These are phyloP conservation scores for Geranium brycei DNA, from an alignment of 345 rosid species.

Conservation along the genomic window DNA sequence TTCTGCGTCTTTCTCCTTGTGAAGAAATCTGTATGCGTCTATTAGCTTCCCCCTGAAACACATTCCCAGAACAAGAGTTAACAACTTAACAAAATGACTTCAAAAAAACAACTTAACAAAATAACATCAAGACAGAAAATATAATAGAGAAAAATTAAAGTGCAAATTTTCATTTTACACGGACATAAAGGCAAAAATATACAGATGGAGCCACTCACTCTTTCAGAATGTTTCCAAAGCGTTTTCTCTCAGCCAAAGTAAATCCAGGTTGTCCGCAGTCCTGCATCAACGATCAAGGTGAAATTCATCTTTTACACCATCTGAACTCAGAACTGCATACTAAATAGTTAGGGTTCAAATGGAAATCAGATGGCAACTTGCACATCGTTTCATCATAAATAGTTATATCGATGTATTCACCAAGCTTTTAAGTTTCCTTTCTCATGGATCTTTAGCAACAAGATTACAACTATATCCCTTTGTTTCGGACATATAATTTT, in stretches of 20 bases:
- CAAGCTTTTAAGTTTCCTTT: too few species aligned
- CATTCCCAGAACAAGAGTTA: constrained; percentile 5
- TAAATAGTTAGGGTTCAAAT: neutral
- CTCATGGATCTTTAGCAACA: neutral
- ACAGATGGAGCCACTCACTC: constrained; percentile 34
- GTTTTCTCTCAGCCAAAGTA: constrained; percentile 81
- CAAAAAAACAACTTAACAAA: neutral
- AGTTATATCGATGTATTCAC: too few species aligned
- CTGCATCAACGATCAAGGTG: constrained; percentile 25
- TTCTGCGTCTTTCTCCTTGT: constrained; percentile 80
- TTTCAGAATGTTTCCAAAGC: constrained; percentile 59
- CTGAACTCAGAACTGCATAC: neutral
- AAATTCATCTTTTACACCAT: constrained; percentile 3
- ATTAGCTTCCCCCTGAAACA: constrained; percentile 66
- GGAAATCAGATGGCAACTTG: neutral
- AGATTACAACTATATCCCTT: neutral
- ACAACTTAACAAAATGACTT: neutral
- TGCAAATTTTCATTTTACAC: neutral
- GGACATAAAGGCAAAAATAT: neutral
- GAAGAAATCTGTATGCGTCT: constrained; percentile 73
- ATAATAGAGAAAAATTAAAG: neutral
- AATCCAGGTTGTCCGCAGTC: constrained; percentile 96
- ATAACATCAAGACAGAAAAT: neutral
- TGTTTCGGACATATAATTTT: neutral
- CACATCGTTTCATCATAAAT: too few species aligned